These are phyloP conservation scores for Lyophyllum semitale DNA, from an alignment of 768 basidiomycete genomes.

Conservation along the genomic window DNA sequence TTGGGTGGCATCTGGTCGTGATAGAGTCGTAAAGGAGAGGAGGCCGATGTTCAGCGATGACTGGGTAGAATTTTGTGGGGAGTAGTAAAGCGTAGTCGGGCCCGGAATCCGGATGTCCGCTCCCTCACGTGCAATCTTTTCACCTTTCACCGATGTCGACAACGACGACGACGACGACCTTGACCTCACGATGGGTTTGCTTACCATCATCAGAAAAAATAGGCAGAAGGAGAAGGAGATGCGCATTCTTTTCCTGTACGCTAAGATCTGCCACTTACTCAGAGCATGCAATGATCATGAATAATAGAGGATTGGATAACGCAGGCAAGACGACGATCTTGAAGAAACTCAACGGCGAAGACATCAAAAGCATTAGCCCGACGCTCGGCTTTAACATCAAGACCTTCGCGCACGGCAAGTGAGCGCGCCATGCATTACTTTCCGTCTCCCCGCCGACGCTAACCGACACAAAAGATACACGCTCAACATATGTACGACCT, in stretches of 20 bases:
- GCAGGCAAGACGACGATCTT: constrained; percentile 98
- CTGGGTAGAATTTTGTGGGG: background rate
- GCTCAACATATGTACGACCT: constrained; percentile 76
- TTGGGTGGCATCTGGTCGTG: constrained; percentile 50
- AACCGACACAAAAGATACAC: constrained; percentile 54
- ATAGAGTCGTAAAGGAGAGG: constrained; percentile 3
- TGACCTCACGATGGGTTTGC: constrained; percentile 72
- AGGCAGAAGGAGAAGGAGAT: constrained; percentile 95
- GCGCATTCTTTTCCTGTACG: constrained; percentile 86
- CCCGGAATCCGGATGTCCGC: constrained; percentile 1
- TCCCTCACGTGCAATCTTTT: constrained; percentile 4
- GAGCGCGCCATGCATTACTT: constrained; percentile 18
- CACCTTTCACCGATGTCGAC: background rate
- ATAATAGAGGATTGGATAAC: constrained; percentile 88
- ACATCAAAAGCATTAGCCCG: constrained; percentile 85
- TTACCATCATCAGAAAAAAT: constrained; percentile 97
- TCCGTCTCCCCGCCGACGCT: background rate
- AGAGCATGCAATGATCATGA: constrained; percentile 6
- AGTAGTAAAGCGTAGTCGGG: constrained; percentile 1
- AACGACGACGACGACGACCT: background rate
- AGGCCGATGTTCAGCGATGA: background rate
- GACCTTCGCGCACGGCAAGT: constrained; percentile 92
- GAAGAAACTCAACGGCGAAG: constrained; percentile 92
- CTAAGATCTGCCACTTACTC: background rate
- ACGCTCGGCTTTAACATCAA: constrained; percentile 99